Evolutionary conservation across 768 basidiomycete genomes (phyloP).

Genomic region (Russula sp.): DNA sequence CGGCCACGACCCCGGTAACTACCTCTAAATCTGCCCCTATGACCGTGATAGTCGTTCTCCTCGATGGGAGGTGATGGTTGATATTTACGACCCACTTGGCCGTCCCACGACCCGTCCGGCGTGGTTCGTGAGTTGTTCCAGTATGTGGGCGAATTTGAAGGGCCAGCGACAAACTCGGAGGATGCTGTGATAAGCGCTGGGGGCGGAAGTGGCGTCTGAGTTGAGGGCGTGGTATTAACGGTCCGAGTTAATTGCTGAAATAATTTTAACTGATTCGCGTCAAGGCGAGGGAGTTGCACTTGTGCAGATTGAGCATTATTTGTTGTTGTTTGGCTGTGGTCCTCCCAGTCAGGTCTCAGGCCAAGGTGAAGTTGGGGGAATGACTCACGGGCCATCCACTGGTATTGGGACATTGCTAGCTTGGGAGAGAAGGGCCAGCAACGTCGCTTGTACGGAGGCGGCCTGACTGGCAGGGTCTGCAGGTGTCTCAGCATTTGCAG

Average conservation of each 20-base stretch:
- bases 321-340: conserved; percentile 53
- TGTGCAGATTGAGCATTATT: conserved; percentile 36
- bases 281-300: conserved; percentile 33
- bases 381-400: conserved; percentile 34
- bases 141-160: conserved; percentile 4
- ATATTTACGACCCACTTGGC: conserved; percentile 51
- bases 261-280: conserved; percentile 56
- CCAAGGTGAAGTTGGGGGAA: no score
- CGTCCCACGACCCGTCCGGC: conserved; percentile 43
- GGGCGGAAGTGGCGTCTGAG: conserved; percentile 22
- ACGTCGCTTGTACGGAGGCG: conserved; percentile 49
- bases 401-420: conserved; percentile 43
- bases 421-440: conserved; percentile 64
- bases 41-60: conserved; percentile 45
- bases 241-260: conserved; percentile 71
- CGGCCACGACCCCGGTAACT: conserved; percentile 54
- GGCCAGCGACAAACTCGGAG: conserved; percentile 4
- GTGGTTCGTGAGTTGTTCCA: conserved; percentile 3
- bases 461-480: conserved; percentile 22
- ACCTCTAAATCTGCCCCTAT: conserved; percentile 49
- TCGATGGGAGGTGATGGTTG: conserved; percentile 40
- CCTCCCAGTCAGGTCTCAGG: neutral
- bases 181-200: neutral
- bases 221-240: conserved; percentile 27
- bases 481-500: conserved; percentile 27